Evolutionary conservation across 306 rosid genomes (phyloP).

Genomic region (Neltuma alba): DNA sequence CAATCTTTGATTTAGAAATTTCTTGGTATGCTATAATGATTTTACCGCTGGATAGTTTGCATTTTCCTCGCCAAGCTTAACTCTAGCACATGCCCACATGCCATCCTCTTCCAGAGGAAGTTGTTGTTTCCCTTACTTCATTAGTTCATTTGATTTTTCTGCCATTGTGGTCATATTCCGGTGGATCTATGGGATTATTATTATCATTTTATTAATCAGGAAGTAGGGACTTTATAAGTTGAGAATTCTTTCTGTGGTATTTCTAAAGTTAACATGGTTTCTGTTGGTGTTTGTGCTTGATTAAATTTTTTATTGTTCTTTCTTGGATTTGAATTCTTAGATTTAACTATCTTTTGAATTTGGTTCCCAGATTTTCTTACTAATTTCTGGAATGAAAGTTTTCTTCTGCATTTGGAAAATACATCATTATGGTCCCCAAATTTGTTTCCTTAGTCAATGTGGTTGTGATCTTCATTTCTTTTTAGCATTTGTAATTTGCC

Average conservation of each 20-base stretch:
- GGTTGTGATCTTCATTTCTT: not conserved
- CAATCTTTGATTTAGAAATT: slow-evolving; percentile 28
- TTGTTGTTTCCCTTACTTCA: not conserved
- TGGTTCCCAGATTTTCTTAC: not conserved
- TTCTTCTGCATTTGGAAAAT: not conserved
- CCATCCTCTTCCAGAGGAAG: slow-evolving; percentile 2
- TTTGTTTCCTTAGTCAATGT: not conserved
- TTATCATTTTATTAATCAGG: not conserved
- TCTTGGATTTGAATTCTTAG: not conserved
- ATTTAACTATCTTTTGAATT: not conserved
- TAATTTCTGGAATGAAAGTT: not conserved
- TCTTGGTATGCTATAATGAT: not conserved
- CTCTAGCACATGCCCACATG: not conserved
- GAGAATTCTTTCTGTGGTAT: not conserved
- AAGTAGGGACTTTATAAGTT: not conserved
- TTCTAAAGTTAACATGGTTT: not conserved
- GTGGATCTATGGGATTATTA: not conserved
- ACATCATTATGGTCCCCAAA: not conserved
- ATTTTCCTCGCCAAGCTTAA: not conserved
- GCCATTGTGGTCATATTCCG: slow-evolving; percentile 4
- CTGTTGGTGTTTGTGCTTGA: not conserved
- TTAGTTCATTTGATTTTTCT: slow-evolving; percentile 3
- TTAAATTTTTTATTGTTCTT: not conserved
- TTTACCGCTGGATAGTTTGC: slow-evolving; percentile 31
- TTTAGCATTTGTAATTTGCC: not conserved